These are phyloP conservation scores for Salix brachista DNA, from an alignment of 345 rosid species.

Conservation along the genomic window DNA sequence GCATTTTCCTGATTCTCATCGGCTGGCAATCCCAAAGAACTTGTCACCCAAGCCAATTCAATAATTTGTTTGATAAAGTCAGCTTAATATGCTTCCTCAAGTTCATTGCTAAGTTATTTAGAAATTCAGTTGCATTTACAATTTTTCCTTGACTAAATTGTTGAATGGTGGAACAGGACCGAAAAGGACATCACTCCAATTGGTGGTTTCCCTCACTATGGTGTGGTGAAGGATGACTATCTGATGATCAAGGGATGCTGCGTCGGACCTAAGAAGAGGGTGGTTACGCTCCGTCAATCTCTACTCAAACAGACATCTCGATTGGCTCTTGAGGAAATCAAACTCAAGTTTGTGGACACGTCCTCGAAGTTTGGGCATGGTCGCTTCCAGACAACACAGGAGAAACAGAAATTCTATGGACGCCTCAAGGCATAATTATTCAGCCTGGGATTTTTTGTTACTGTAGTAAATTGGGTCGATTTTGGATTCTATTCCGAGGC, in stretches of 20 bases:
- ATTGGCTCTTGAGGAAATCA: conserved; percentile 61
- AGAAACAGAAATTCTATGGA: conserved; percentile 58
- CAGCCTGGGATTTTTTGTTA: neutral
- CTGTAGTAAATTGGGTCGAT: neutral
- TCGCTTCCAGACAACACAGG: conserved; percentile 64
- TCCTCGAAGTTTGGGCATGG: conserved; percentile 75
- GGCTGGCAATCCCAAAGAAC: too few relatives aligned
- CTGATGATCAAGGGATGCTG: conserved; percentile 82
- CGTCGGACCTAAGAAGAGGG: conserved; percentile 89
- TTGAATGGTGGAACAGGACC: conserved; percentile 39
- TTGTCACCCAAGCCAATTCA: neutral
- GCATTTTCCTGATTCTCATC: too few relatives aligned
- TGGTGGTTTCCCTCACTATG: conserved; percentile 86
- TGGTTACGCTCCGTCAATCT: conserved; percentile 67
- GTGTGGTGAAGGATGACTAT: conserved; percentile 68
- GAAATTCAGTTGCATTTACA: too few relatives aligned
- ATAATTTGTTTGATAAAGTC: neutral
- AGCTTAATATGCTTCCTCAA: neutral
- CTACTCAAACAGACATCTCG: conserved; percentile 72
- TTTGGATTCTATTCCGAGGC: neutral
- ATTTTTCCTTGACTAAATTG: too few relatives aligned
- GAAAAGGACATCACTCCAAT: conserved; percentile 77
- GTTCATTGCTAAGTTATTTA: neutral
- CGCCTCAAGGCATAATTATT: conserved; percentile 48
- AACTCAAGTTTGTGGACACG: conserved; percentile 70